These are phyloP conservation scores for Geotrichum aggregatum DNA, from an alignment of 1,139 yeast species.

Conservation along the genomic window DNA sequence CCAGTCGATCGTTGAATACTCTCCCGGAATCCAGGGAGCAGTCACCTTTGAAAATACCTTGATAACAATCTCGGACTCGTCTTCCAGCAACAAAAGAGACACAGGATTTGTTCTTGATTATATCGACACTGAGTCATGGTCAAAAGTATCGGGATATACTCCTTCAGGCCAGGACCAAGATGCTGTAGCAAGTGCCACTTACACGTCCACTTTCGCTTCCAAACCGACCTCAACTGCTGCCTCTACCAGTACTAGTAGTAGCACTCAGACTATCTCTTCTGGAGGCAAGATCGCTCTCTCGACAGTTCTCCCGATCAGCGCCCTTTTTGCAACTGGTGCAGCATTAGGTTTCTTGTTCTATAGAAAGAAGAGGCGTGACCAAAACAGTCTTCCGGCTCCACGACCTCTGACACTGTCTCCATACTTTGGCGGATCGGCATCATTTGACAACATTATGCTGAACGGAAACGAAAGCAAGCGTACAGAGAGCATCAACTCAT, in stretches of 20 bases:
- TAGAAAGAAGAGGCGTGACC: constrained; percentile 13
- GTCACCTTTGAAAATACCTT: constrained; percentile 42
- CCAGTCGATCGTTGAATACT: constrained; percentile 21
- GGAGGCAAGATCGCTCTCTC: constrained; percentile 38
- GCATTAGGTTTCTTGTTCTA: constrained; percentile 28
- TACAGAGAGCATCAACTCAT: constrained; percentile 31
- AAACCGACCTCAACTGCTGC: constrained; percentile 22
- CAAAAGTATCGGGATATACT: constrained; percentile 2
- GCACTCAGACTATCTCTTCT: constrained; percentile 21
- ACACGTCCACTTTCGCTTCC: constrained; percentile 12
- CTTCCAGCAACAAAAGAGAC: constrained; percentile 1
- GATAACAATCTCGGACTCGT: constrained; percentile 31
- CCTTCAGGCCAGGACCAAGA: constrained; percentile 11
- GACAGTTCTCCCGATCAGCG: constrained; percentile 36
- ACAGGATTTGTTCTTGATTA: constrained; percentile 11
- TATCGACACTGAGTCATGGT: constrained; percentile 18
- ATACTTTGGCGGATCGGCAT: constrained; percentile 11
- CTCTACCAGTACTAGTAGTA: not conserved
- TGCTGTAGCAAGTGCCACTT: constrained; percentile 17
- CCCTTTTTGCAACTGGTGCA: constrained; percentile 25
- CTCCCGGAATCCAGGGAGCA: constrained; percentile 38
- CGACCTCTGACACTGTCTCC: constrained; percentile 19
- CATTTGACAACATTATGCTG: constrained; percentile 7
- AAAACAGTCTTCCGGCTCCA: constrained; percentile 15
- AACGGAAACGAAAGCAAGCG: constrained; percentile 22